phyloP scores from a whole-genome alignment of 1,139 yeast genomes.

The Yamadazyma siamensis region DNA sequence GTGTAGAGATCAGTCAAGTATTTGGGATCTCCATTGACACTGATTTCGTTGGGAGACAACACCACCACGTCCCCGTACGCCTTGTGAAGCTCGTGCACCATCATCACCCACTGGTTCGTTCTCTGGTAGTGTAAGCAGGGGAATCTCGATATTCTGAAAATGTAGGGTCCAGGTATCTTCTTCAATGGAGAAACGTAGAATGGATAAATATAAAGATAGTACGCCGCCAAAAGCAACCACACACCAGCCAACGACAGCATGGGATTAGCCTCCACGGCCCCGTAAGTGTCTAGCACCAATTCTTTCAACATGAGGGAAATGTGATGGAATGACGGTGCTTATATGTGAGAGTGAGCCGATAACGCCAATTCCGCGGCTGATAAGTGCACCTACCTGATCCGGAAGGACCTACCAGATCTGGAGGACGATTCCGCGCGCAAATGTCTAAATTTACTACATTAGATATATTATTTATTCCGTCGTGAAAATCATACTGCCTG shows the following conservation, averaged over 20 bases:
- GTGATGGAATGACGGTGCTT: no score
- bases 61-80: conserved; percentile 60
- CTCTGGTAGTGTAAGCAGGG: conserved; percentile 54
- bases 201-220: conserved; percentile 40
- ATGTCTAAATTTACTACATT: no score
- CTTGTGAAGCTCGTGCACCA: conserved; percentile 49
- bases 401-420: no score
- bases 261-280: conserved; percentile 8
- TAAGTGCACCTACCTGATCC: no score
- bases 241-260: conserved; percentile 1
- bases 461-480: no score
- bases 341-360: no score
- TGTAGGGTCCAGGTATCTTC: conserved; percentile 58
- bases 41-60: conserved; percentile 59
- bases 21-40: conserved; percentile 50
- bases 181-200: conserved; percentile 49
- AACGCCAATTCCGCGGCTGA: no score
- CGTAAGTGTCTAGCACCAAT: conserved; percentile 1
- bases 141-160: conserved; percentile 42
- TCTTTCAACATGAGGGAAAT: conserved; percentile 11
- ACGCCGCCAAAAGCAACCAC: conserved; percentile 12
- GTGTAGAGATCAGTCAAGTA: conserved; percentile 56
- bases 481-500: no score
- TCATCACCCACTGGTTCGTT: conserved; percentile 47
- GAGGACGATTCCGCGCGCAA: no score